Evolutionary conservation across 768 basidiomycete species (phyloP), one percentile per base, ranked within the genome.

Genomic region (Lenzites betulinus): DNA sequence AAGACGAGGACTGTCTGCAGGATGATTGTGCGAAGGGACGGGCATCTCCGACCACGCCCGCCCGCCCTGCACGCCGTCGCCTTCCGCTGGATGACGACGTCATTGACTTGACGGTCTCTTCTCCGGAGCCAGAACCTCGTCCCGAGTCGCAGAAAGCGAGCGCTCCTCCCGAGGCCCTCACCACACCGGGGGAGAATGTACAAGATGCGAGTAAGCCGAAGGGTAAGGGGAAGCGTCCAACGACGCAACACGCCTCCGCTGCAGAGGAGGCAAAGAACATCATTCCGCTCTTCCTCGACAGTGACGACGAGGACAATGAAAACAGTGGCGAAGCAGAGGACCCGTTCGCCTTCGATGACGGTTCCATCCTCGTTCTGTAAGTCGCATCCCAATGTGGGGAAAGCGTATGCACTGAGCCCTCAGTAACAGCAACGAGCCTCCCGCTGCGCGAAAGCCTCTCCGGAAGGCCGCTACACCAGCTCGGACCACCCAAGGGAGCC

Each of bases 371-470:
- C 13, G 47, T 42, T 8, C 50, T 67, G 66, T 67, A 43, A 1
- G 66, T 16, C 22, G 7, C 48, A 18, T 44, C 11, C n/a, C 7
- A 15, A 0, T 1, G 2, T 22, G 11, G 9, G 11, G 5, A n/a
- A 13, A 22, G 12, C 22, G n/a, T 20, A 15, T 7, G n/a, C n/a
- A 39, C 35, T 25, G 36, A 39, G 13, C 22, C 23, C 23, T 11
- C 16, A 3, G 3, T n/a, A 4, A 26, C 49, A 76, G 76, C 43
- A 73, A 87, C 62, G 85, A 86, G 58, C 82, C 83, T 8, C 80
- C 70, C 52, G 74, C 74, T 50, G 76, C 80, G 15, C 76, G 76
- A 28, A 84, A 75, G 65, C 85, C 83, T 4, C 61, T 82, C 30
- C 76, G 65, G 6, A 62, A 33, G 7, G 22, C 23, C 20, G 20